A percentile compares a stretch with the other conserved stretches of the same genome.
phyloP scores from a whole-genome alignment of 495 filamentous ascomycete genomes.

The Beverwykella pulmonaria region DNA sequence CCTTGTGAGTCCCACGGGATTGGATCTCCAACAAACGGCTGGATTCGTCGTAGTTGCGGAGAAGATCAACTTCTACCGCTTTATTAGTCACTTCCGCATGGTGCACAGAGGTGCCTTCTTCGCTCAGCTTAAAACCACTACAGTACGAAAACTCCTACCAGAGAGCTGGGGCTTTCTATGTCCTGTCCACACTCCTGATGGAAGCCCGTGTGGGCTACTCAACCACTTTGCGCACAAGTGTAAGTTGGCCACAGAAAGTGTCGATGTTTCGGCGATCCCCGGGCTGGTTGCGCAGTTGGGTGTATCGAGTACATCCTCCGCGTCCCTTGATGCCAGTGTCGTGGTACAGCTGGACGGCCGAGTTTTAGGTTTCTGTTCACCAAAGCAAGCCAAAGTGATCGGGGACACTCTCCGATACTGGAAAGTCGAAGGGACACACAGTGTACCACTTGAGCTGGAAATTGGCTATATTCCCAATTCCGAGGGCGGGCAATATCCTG shows the following conservation, averaged over 20 bases:
- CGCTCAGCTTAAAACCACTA: constrained; percentile 94
- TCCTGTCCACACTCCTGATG: constrained; percentile 96
- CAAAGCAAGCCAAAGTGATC: constrained; percentile 74
- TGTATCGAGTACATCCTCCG: constrained; percentile 68
- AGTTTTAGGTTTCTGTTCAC: constrained; percentile 86
- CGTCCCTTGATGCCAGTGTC: constrained; percentile 75
- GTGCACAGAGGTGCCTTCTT: constrained; percentile 99
- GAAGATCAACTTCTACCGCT: constrained; percentile 98
- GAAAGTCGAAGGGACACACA: constrained; percentile 91
- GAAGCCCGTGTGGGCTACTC: constrained; percentile 87
- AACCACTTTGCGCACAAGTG: constrained; percentile 98
- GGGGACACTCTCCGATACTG: constrained; percentile 84
- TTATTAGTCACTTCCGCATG: constrained; percentile 99
- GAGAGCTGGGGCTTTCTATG: constrained; percentile 98
- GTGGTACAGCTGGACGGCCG: constrained; percentile 86
- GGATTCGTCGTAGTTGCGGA: constrained; percentile 96
- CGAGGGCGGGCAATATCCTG: constrained; percentile 88
- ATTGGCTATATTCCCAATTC: constrained; percentile 88
- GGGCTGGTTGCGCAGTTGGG: constrained; percentile 75
- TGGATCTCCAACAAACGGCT: constrained; percentile 91
- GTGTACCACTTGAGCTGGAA: constrained; percentile 82
- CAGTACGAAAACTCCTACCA: constrained; percentile 89
- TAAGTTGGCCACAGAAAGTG: constrained; percentile 71
- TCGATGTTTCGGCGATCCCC: constrained; percentile 74
- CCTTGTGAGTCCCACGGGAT: constrained; percentile 81